Conservation (phyloP, 2,329 filamentous ascomycete genomes). For the Penicillium sp. region DNA sequence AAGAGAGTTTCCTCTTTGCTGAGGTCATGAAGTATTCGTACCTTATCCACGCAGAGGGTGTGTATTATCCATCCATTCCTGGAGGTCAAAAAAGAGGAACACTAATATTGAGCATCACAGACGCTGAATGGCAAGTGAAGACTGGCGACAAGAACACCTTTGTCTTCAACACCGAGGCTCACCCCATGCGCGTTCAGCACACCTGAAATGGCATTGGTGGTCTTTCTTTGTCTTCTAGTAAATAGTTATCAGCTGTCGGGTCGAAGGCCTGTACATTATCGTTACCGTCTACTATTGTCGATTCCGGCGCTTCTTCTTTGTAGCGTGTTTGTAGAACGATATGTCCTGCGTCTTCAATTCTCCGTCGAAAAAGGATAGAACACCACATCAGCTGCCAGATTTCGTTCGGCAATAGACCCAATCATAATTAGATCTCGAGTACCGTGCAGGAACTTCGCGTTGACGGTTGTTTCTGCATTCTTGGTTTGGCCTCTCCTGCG, state of each 20-base stretch:
- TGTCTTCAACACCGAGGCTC: slow-evolving; percentile 69
- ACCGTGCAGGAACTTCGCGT: no score
- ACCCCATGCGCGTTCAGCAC: slow-evolving; percentile 49
- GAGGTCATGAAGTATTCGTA: slow-evolving; percentile 86
- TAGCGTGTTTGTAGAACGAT: not conserved
- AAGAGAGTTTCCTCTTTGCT: slow-evolving; percentile 87
- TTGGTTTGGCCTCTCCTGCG: no score
- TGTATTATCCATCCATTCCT: slow-evolving; percentile 4
- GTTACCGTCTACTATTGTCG: not conserved
- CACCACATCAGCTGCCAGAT: not conserved
- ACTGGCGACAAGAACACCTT: slow-evolving; percentile 55
- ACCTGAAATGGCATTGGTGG: not conserved
- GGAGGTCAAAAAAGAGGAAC: not conserved
- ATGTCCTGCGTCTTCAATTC: not conserved
- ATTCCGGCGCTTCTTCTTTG: not conserved
- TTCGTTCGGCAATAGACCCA: no score
- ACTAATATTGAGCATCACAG: slow-evolving; percentile 39
- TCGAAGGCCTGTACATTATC: slow-evolving; percentile 10
- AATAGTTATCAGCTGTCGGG: not conserved
- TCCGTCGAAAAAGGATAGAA: not conserved
- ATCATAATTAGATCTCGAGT: no score
- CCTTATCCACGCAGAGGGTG: slow-evolving; percentile 63
- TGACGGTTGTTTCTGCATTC: no score
- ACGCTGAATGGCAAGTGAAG: slow-evolving; percentile 63
- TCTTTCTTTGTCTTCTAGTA: slow-evolving; percentile 1